A percentile compares a stretch with the other conserved stretches of the same genome.
phyloP scores from a whole-genome alignment of 2,329 filamentous ascomycete species.

The Claviceps africana region DNA sequence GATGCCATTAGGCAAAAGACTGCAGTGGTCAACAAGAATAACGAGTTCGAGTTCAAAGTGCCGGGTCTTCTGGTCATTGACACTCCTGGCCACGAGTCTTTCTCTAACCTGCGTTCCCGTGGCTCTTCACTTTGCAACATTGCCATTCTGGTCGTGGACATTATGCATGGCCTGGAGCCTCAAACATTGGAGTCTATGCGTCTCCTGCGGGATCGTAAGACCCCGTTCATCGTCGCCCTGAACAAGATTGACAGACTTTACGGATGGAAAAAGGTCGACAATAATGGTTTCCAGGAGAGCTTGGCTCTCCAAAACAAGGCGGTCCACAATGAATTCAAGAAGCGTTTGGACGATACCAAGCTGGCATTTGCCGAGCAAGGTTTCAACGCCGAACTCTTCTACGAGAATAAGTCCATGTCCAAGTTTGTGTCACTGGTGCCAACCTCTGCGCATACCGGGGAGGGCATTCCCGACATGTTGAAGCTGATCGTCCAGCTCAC shows the following conservation, averaged over 20 bases:
- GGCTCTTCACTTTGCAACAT: conserved; percentile 99
- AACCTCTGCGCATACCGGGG: conserved; percentile 95
- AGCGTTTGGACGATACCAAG: conserved; percentile 81
- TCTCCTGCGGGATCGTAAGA: conserved; percentile 81
- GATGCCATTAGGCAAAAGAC: conserved; percentile 90
- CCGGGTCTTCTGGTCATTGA: conserved; percentile 94
- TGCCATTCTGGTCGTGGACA: conserved; percentile 96
- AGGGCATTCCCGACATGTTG: conserved; percentile 97
- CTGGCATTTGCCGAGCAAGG: conserved; percentile 89
- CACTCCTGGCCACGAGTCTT: conserved; percentile 98
- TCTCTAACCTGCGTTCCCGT: conserved; percentile 92
- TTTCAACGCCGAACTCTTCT: conserved; percentile 95
- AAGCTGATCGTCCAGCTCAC: conserved; percentile 87
- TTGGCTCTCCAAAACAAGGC: conserved; percentile 80
- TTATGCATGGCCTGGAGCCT: conserved; percentile 97
- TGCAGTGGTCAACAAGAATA: conserved; percentile 80
- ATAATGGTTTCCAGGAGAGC: conserved; percentile 95
- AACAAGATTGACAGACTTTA: conserved; percentile 99
- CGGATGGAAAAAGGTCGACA: conserved; percentile 96
- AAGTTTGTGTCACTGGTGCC: conserved; percentile 90
- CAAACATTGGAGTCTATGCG: conserved; percentile 97
- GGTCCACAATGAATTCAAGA: conserved; percentile 87
- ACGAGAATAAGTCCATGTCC: conserved; percentile 95
- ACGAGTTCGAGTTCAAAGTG: conserved; percentile 89
- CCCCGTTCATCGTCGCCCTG: conserved; percentile 93